phyloP scores from a whole-genome alignment of 805 yeast species.

The Saturnispora halmiae region DNA sequence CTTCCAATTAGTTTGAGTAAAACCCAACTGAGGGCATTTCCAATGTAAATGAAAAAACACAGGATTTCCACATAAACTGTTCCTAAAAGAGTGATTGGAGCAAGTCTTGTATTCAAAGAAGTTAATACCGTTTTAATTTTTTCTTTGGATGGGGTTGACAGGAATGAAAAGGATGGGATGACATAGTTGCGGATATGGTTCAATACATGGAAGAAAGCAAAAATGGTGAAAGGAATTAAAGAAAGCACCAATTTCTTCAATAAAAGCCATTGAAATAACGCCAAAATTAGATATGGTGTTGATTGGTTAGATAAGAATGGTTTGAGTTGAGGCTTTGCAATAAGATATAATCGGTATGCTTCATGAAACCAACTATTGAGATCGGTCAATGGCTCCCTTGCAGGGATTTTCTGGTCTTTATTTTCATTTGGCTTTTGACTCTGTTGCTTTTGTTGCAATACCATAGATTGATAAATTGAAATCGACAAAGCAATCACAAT shows the following conservation, averaged over 20 bases:
- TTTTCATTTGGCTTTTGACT: conserved; percentile 16
- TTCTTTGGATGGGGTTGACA: conserved; percentile 9
- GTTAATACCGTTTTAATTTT: conserved; percentile 25
- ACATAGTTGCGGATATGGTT: conserved; percentile 58
- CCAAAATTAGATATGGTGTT: conserved; percentile 53
- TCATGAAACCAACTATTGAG: conserved; percentile 4
- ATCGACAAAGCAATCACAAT: conserved; percentile 68
- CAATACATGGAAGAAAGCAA: conserved; percentile 74
- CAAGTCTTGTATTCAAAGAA: conserved; percentile 41
- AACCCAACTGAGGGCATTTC: conserved; percentile 29
- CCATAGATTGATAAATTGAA: conserved; percentile 52
- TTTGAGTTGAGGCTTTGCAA: conserved; percentile 10
- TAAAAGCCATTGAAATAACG: conserved; percentile 43
- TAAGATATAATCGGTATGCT: conserved; percentile 1
- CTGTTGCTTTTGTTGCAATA: conserved; percentile 26
- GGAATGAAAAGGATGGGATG: conserved; percentile 42
- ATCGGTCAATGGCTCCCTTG: conserved; percentile 3
- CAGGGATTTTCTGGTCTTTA: conserved; percentile 26
- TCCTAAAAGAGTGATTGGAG: conserved; percentile 48
- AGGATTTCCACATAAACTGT: conserved; percentile 50
- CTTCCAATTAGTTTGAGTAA: conserved; percentile 13
- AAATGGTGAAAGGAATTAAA: conserved; percentile 63
- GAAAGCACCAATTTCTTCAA: conserved; percentile 56
- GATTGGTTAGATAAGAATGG: conserved; percentile 11
- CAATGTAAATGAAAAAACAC: conserved; percentile 21